Evolutionary conservation across 208 protist species (phyloP), one percentile per base, ranked within the genome.

Genomic region (Vickermania spadyakhi): DNA sequence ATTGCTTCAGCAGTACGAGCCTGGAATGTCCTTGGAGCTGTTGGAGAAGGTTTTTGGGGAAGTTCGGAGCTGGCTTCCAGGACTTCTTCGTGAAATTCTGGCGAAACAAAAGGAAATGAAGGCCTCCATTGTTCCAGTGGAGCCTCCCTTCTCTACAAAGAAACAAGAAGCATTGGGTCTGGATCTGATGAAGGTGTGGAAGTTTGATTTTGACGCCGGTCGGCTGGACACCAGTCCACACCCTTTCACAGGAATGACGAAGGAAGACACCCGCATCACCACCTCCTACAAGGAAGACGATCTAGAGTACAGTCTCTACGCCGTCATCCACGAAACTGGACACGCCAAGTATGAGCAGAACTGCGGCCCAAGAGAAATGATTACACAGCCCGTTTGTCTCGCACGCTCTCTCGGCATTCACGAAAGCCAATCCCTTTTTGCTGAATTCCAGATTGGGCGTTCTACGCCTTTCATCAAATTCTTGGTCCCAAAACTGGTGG

Each of bases 341-440:
- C 92, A 97, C 59, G 86, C 82, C 31, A 89, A 91, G 62, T 97
- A 96, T 66, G 87, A 96, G 77, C 75, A 83, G 69, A 88, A 89
- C 68, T 77, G 75, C 25, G 84, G 87, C 0, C 87, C 84, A n/a
- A 60, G 60, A 13, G 76, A 72, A 4, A 64, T 90, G 58, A 36
- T 60, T 23, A 75, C 63, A 26, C 84, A 91, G 57, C 87, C 91
- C 0, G 76, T 90, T 14, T 72, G 73, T 60, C 57, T 49, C 2
- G 79, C 79, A 0, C 81, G 89, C 27, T 89, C 82, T 5, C 71
- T 91, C 4, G 83, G 81, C 42, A 58, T 97, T 5, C 89, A 97
- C 69, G 91, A 97, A 68, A 87, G 86, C 57, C 91, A 97, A 64
- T 89, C 84, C 1, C 74, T 94, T 18, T 93, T 97, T 53, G 83